Conservation (phyloP, 805 yeast species). For the Sugiyamaella americana region DNA sequence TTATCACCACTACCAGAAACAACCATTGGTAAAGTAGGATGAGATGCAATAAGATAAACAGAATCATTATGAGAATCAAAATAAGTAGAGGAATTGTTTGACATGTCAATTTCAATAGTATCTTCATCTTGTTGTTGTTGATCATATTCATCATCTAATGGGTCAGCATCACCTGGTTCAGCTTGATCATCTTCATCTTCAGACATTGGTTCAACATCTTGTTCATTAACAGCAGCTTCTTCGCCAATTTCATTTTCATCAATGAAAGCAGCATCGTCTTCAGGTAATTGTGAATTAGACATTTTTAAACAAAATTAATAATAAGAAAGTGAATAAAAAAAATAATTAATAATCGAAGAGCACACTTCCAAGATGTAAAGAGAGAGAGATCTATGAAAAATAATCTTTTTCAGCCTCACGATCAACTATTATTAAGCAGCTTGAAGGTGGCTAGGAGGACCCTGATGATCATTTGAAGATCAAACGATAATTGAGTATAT, state of each 20-base stretch:
- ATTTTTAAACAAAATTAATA: no score
- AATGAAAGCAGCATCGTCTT: not conserved
- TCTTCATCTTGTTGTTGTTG: constrained; percentile 33
- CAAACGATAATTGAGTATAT: no score
- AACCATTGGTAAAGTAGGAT: constrained; percentile 76
- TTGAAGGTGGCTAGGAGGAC: no score
- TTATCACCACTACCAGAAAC: constrained; percentile 97
- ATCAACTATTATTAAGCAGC: no score
- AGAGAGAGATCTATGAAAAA: no score
- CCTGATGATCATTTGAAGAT: no score
- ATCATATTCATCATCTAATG: constrained; percentile 37
- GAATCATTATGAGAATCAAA: constrained; percentile 90
- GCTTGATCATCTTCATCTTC: constrained; percentile 39
- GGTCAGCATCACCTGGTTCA: no score
- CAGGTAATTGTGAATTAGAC: not conserved
- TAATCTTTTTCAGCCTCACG: no score
- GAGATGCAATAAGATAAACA: constrained; percentile 71
- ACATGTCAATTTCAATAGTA: constrained; percentile 70
- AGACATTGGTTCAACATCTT: constrained; percentile 21
- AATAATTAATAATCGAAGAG: no score
- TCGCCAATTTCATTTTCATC: constrained; percentile 8
- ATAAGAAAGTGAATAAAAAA: no score
- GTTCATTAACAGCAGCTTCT: constrained; percentile 15
- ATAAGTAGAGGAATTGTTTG: constrained; percentile 83
- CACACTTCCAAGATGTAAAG: no score